Evolutionary conservation across 345 rosid genomes (phyloP).

Genomic region (Eucalyptus erythrocorys): DNA sequence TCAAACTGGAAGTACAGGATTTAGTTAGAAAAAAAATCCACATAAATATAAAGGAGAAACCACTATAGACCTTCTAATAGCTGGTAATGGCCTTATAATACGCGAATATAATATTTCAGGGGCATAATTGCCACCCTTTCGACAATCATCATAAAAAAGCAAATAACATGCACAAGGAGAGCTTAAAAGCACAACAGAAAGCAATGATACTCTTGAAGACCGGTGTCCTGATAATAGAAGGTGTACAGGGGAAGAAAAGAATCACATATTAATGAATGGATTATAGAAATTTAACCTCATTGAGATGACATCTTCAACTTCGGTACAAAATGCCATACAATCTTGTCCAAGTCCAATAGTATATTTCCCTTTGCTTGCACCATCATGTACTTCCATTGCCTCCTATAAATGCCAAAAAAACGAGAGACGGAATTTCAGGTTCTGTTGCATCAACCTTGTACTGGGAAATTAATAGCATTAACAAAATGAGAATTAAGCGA

Average conservation of each 20-base stretch:
- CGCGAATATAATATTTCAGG: not conserved
- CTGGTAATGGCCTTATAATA: not conserved
- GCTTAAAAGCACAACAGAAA: not conserved
- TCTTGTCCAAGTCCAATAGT: conserved; percentile 99
- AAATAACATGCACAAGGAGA: not conserved
- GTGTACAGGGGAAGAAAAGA: not conserved
- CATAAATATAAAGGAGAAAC: not conserved
- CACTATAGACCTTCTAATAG: not conserved
- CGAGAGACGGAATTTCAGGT: not conserved
- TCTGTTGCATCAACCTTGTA: not conserved
- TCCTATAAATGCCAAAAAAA: conserved; percentile 31
- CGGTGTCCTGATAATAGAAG: not conserved
- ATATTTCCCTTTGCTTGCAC: conserved; percentile 95
- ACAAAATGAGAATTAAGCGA: not conserved
- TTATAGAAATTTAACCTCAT: conserved; percentile 55
- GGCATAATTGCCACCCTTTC: not conserved
- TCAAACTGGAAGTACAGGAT: conserved; percentile 43
- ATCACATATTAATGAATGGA: not conserved
- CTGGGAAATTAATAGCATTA: not conserved
- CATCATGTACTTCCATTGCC: conserved; percentile 91
- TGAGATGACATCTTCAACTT: conserved; percentile 98
- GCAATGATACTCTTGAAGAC: not conserved
- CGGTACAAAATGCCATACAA: conserved; percentile 92
- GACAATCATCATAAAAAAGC: not conserved
- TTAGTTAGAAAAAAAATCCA: not conserved